These are phyloP conservation scores for Euphorbia schlechtendalii DNA, from an alignment of 441 rosid genomes.

Conservation along the genomic window DNA sequence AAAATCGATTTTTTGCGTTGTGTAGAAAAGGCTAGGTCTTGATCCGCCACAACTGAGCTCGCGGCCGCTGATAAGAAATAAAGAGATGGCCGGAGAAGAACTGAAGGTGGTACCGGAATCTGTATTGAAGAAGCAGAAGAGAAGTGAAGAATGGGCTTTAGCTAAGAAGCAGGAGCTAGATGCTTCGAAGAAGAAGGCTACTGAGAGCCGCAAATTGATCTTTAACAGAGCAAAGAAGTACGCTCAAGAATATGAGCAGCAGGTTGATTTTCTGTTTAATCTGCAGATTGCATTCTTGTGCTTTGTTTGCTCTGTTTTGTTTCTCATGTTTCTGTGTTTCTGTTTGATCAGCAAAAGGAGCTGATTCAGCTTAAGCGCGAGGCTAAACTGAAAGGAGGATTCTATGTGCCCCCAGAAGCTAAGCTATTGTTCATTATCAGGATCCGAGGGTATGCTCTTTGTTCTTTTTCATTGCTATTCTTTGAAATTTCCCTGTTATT, in stretches of 20 bases:
- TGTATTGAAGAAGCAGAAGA: slow-evolving; percentile 3
- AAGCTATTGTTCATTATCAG: slow-evolving; percentile 70
- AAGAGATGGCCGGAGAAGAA: slow-evolving; percentile 46
- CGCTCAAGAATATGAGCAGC: slow-evolving; percentile 45
- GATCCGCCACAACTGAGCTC: background rate
- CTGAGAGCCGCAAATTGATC: slow-evolving; percentile 42
- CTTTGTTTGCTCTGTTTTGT: background rate
- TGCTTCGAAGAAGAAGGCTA: slow-evolving; percentile 40
- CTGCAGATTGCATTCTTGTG: background rate
- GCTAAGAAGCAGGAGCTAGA: slow-evolving; percentile 46
- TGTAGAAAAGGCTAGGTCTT: background rate
- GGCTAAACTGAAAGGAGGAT: too few species aligned
- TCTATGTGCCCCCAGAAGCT: slow-evolving; percentile 80
- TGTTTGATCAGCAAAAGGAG: slow-evolving; percentile 35
- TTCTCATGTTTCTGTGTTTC: background rate
- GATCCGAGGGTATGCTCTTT: slow-evolving; percentile 59
- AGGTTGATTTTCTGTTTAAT: slow-evolving; percentile 22
- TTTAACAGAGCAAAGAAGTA: too few species aligned
- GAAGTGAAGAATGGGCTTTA: too few species aligned
- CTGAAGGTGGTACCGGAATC: slow-evolving; percentile 22
- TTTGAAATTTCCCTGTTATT: slow-evolving; percentile 14
- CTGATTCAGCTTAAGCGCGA: slow-evolving; percentile 52
- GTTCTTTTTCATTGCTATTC: background rate
- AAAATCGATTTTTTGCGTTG: background rate
- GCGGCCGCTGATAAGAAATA: background rate